Base-by-base conservation (phyloP, 2,329 filamentous ascomycete species). In the Ophiosphaerella korrae region DNA sequence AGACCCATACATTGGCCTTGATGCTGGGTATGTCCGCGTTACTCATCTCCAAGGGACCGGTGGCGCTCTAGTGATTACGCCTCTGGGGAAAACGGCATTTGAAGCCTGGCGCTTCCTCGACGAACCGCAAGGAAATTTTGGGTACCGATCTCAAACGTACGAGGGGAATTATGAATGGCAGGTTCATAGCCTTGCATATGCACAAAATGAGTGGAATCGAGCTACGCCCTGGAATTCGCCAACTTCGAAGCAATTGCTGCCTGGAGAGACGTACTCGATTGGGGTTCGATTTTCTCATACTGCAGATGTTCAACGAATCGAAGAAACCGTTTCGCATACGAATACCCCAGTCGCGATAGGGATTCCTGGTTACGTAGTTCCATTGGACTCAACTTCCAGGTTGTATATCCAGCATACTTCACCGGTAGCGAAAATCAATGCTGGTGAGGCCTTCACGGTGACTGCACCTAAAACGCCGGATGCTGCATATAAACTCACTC, bases 161-260 rank as follows among this genome's bases (percentile, higher is more conserved):
- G 83, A 86, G 58, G 83, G 83, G 0, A 78, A 82, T 53, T 86
- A 86, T 51, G 82, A 84, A 56, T 86, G 82, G 82, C 80, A 84
- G 57, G 75, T 80, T 0, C 74, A 82, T 44, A 79, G 76, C 11
- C 75, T 78, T 48, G 82, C 82, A 0, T 85, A 78, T 68, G 80
- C 80, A 0, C 79, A 84, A 52, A 78, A 78, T 0, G 82, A 86
- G 58, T 86, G 83, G 84, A 74, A 71, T 1, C 61, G 49, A 0
- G 71, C 67, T 0, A 62, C 73, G 2, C 82, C 83, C 0, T 86
- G 84, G 84, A 86, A 86, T 57, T 34, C 66, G 2, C 75, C 82
- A 0, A 80, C 80, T 0, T 82, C 82, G 0, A 70, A 70, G 39
- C 72, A 63, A 0, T 60, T 86, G 3, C 51, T 71, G 13, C 62